These are phyloP conservation scores for Lactarius trivialis DNA, from an alignment of 768 basidiomycete species.

Conservation along the genomic window DNA sequence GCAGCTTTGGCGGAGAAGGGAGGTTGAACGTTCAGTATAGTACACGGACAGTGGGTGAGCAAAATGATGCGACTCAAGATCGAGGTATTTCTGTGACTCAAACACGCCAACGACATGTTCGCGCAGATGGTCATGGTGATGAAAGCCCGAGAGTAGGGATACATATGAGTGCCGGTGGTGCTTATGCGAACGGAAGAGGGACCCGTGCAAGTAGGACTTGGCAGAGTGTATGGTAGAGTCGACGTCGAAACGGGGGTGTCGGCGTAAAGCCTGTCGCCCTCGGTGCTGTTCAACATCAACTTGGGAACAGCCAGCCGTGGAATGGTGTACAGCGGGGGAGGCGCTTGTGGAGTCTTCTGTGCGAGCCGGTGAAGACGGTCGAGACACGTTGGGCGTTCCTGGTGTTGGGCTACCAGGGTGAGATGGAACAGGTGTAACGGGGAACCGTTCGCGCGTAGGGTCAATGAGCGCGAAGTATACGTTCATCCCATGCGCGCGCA, in stretches of 20 bases:
- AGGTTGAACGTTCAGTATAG: slow-evolving; percentile 38
- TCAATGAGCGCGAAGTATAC: slow-evolving; percentile 61
- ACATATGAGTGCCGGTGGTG: slow-evolving; percentile 16
- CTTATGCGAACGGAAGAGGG: slow-evolving; percentile 6
- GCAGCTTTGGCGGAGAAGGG: slow-evolving; percentile 47
- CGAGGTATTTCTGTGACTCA: slow-evolving; percentile 63
- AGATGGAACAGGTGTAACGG: slow-evolving; percentile 15
- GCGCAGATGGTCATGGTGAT: slow-evolving; percentile 19
- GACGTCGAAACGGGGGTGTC: slow-evolving; percentile 18
- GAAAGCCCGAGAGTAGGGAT: slow-evolving; percentile 15
- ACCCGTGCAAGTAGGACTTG: slow-evolving; percentile 1
- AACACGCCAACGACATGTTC: slow-evolving; percentile 67
- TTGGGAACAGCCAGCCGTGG: slow-evolving; percentile 28
- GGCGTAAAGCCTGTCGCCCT: slow-evolving; percentile 1
- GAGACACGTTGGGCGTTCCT: slow-evolving; percentile 10
- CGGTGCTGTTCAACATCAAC: not conserved
- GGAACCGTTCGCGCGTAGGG: slow-evolving; percentile 50
- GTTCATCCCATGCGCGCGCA: slow-evolving; percentile 54
- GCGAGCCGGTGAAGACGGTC: slow-evolving; percentile 12
- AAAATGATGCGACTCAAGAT: slow-evolving; percentile 53
- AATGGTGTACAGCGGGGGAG: slow-evolving; percentile 33
- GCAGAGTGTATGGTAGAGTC: not conserved
- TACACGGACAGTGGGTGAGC: slow-evolving; percentile 42
- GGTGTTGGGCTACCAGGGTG: slow-evolving; percentile 9
- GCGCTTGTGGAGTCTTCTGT: slow-evolving; percentile 26